Evolutionary conservation across 169 alveolate species (phyloP).

Genomic region (Cryptosporidium viatorum): DNA sequence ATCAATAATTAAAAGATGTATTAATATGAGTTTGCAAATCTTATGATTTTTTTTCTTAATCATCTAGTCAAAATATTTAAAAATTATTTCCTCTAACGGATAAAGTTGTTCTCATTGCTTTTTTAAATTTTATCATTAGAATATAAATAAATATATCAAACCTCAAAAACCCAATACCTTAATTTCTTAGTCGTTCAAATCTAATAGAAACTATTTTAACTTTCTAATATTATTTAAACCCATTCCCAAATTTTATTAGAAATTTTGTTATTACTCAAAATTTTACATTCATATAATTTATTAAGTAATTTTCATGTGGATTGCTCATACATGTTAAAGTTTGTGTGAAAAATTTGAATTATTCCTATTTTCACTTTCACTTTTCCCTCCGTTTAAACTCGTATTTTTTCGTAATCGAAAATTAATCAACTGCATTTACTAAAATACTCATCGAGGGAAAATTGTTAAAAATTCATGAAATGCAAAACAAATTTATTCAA

Average conservation of each 20-base stretch:
- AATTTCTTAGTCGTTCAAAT: no score
- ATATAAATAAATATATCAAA: no score
- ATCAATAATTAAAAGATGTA: no score
- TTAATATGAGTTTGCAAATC: no score
- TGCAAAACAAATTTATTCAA: background rate
- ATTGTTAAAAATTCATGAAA: background rate
- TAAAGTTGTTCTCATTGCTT: background rate
- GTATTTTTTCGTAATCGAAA: background rate
- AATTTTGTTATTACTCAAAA: background rate
- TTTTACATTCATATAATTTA: background rate
- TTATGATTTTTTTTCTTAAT: no score
- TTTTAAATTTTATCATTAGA: no score
- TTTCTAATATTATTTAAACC: no score
- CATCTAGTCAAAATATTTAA: no score
- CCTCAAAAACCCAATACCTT: no score
- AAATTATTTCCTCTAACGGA: no score
- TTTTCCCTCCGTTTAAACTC: conserved; percentile 16
- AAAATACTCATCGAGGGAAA: background rate
- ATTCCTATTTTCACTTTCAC: background rate
- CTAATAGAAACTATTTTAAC: no score
- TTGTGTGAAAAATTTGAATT: background rate
- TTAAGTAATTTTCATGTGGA: background rate
- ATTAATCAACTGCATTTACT: background rate
- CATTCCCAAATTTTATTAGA: background rate
- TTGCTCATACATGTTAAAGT: background rate